These are phyloP conservation scores for Blastobotrys malaysiensis DNA, from an alignment of 1,139 yeast genomes.

Conservation along the genomic window DNA sequence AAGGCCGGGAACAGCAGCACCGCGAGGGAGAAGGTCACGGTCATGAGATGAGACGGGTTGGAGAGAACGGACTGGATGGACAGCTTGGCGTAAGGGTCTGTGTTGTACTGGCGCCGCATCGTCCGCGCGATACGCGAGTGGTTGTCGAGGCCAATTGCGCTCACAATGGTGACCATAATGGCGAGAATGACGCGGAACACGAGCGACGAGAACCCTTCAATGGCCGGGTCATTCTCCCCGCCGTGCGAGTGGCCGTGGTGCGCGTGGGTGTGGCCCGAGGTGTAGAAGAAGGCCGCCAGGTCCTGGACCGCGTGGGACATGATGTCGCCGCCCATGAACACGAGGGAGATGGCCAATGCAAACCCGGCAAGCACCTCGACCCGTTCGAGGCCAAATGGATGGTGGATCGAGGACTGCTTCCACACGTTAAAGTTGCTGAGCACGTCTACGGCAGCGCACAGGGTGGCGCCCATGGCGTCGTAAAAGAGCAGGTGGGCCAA, in stretches of 20 bases:
- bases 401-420: slow-evolving; percentile 75
- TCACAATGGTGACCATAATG: slow-evolving; percentile 30
- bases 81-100: slow-evolving; percentile 13
- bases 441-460: slow-evolving; percentile 67
- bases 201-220: slow-evolving; percentile 21
- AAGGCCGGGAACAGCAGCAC: slow-evolving; percentile 32
- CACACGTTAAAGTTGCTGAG: slow-evolving; percentile 90
- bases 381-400: slow-evolving; percentile 89
- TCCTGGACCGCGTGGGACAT: slow-evolving; percentile 82
- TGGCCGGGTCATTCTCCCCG: slow-evolving; percentile 32
- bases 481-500: slow-evolving; percentile 82
- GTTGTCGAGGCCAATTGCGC: slow-evolving; percentile 33
- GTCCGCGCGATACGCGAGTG: slow-evolving; percentile 31
- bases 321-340: slow-evolving; percentile 88
- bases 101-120: slow-evolving; percentile 20
- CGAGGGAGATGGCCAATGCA: slow-evolving; percentile 75
- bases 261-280: slow-evolving; percentile 30
- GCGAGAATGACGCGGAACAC: slow-evolving; percentile 32
- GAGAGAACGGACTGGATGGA: slow-evolving; percentile 32
- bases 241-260: slow-evolving; percentile 44
- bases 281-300: slow-evolving; percentile 47
- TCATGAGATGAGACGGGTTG: slow-evolving; percentile 60
- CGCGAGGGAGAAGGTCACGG: slow-evolving; percentile 48
- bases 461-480: slow-evolving; percentile 74
- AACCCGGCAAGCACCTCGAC: slow-evolving; percentile 83